A percentile compares a stretch with the other conserved stretches of the same genome.
phyloP scores from a whole-genome alignment of 257 asterid genomes.

The Nicotiana otophora region DNA sequence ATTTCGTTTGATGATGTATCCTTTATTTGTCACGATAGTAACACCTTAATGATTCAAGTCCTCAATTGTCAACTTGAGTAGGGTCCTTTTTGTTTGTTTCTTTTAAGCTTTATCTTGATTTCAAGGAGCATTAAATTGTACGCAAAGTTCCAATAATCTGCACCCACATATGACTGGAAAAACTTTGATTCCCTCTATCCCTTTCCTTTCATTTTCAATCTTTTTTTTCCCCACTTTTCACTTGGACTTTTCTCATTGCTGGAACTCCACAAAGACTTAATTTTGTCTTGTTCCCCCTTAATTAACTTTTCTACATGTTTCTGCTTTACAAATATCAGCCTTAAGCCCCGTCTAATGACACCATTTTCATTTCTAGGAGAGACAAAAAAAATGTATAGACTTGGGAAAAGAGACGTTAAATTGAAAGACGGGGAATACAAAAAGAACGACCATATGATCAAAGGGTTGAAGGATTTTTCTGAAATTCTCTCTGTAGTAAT shows the following conservation, averaged over 20 bases:
- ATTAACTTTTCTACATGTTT: not conserved
- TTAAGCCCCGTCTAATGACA: not conserved
- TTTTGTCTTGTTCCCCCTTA: not conserved
- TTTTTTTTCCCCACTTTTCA: not conserved
- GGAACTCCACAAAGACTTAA: not conserved
- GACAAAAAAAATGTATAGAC: not conserved
- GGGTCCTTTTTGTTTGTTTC: not conserved
- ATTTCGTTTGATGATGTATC: not conserved
- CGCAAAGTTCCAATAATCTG: not conserved
- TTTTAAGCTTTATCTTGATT: not conserved
- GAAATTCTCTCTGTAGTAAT: not conserved
- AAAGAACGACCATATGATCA: not conserved
- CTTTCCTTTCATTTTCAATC: not conserved
- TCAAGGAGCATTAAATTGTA: not conserved
- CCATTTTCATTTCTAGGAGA: not conserved
- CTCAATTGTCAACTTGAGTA: not conserved
- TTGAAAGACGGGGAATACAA: not conserved
- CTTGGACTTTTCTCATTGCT: not conserved
- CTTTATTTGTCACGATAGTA: not conserved
- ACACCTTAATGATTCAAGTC: conserved; percentile 3
- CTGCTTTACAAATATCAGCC: not conserved
- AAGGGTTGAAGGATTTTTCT: not conserved
- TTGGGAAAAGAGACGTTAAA: not conserved
- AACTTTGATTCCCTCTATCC: not conserved
- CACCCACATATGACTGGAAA: not conserved